Evolutionary conservation across 441 rosid genomes (phyloP).

Genomic region (Gossypium schwendimanii): DNA sequence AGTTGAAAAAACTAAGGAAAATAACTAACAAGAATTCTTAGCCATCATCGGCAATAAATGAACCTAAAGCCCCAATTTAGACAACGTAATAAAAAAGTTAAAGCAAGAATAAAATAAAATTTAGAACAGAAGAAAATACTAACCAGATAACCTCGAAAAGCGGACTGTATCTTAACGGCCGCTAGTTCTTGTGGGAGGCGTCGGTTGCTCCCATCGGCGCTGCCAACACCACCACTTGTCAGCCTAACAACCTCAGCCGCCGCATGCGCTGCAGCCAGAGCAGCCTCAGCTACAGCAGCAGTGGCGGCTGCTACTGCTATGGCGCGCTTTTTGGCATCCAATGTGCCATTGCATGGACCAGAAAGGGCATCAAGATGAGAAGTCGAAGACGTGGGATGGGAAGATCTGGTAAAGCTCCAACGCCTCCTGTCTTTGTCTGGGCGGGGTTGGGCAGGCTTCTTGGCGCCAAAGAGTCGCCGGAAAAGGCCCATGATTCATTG

Average conservation of each 20-base stretch:
- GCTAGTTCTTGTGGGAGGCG: slow-evolving; percentile 30
- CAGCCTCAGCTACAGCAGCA: slow-evolving; percentile 64
- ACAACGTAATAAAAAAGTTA: background rate
- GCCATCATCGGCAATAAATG: background rate
- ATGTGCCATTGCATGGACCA: slow-evolving; percentile 20
- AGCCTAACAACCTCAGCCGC: slow-evolving; percentile 69
- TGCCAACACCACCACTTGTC: slow-evolving; percentile 28
- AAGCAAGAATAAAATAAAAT: too few species aligned
- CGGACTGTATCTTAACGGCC: slow-evolving; percentile 53
- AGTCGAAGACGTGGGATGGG: slow-evolving; percentile 20
- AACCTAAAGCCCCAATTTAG: background rate
- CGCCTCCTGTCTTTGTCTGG: slow-evolving; percentile 23
- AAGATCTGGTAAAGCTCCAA: slow-evolving; percentile 50
- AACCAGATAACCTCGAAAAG: slow-evolving; percentile 71
- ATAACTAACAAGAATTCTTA: background rate
- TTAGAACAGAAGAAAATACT: slow-evolving; percentile 12
- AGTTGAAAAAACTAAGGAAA: background rate
- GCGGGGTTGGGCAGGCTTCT: slow-evolving; percentile 21
- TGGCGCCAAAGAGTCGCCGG: slow-evolving; percentile 63
- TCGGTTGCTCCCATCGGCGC: slow-evolving; percentile 22
- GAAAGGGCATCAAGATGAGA: slow-evolving; percentile 13
- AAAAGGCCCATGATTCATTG: slow-evolving; percentile 68
- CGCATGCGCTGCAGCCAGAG: slow-evolving; percentile 62
- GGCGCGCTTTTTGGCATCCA: slow-evolving; percentile 54
- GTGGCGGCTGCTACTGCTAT: slow-evolving; percentile 76